Evolutionary conservation across 768 basidiomycete species (phyloP).

Genomic region (Amanita subjunquillea): DNA sequence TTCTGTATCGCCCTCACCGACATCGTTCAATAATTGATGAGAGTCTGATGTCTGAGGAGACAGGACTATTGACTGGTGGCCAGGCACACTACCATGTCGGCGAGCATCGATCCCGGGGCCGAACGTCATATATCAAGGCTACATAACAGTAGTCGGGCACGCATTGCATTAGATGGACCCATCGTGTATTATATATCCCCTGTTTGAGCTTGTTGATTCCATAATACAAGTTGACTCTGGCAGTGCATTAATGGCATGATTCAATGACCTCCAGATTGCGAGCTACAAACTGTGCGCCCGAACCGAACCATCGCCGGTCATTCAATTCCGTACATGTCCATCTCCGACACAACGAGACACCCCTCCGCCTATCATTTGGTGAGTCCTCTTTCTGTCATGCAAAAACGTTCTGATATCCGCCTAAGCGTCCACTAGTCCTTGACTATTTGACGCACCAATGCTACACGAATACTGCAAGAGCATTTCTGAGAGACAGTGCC

Average conservation of each 20-base stretch:
- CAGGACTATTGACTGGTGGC: conserved; percentile 33
- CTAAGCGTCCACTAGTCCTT: conserved; percentile 57
- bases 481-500: conserved; percentile 55
- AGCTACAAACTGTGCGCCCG: neutral
- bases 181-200: neutral
- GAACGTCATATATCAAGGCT: neutral
- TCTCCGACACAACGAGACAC: neutral
- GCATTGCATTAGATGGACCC: neutral
- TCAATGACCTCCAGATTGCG: neutral
- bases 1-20: conserved; percentile 53
- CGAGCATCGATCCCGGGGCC: neutral
- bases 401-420: neutral
- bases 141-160: neutral
- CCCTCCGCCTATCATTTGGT: conserved; percentile 36
- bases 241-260: neutral
- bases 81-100: neutral
- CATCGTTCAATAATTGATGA: conserved; percentile 14
- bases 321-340: neutral
- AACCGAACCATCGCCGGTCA: neutral
- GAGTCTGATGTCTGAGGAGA: conserved; percentile 19
- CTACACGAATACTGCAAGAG: conserved; percentile 60
- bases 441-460: conserved; percentile 72
- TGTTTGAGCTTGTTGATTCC: conserved; percentile 4
- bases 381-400: conserved; percentile 7
- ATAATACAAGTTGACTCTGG: neutral